Conservation (phyloP, 164 flowering plant species). For the Paratinospora sagittata region DNA sequence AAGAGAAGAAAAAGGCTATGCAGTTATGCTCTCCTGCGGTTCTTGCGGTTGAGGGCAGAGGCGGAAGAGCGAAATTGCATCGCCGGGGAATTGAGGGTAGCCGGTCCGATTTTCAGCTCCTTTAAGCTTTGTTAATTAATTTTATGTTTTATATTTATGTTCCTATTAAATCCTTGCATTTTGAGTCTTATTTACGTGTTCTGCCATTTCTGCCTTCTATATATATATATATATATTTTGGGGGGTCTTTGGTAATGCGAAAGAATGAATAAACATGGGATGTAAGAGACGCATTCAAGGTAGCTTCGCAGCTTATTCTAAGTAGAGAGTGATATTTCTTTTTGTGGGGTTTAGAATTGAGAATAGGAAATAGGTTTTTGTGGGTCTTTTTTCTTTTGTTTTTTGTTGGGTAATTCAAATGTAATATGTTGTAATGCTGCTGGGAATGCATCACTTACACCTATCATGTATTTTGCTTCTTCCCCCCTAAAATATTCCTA, state of each 20-base stretch:
- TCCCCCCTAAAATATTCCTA: neutral
- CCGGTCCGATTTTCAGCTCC: slow-evolving; percentile 56
- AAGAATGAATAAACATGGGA: slow-evolving; percentile 27
- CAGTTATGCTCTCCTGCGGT: slow-evolving; percentile 54
- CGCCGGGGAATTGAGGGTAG: slow-evolving; percentile 79
- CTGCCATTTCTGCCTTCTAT: too few relatives aligned
- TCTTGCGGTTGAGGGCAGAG: slow-evolving; percentile 36
- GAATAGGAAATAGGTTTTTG: too few relatives aligned
- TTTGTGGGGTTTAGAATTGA: neutral
- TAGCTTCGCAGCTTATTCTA: slow-evolving; percentile 22
- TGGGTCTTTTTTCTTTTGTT: neutral
- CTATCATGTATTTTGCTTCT: slow-evolving; percentile 26
- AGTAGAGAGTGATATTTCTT: neutral
- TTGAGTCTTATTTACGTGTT: slow-evolving; percentile 11
- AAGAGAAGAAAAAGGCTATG: slow-evolving; percentile 29
- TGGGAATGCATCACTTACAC: slow-evolving; percentile 75
- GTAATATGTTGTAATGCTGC: slow-evolving; percentile 27
- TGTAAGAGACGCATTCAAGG: slow-evolving; percentile 84
- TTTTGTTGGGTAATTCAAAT: neutral
- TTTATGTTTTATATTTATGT: neutral
- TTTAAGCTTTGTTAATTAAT: too few relatives aligned
- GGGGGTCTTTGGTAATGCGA: neutral
- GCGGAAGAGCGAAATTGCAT: slow-evolving; percentile 61
- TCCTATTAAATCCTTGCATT: neutral
- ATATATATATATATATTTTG: too few relatives aligned